Percentiles rank a stretch among this genome's conserved stretches.
Evolutionary conservation across 768 basidiomycete species (phyloP).

Genomic region (Dacryopinax spathularia): DNA sequence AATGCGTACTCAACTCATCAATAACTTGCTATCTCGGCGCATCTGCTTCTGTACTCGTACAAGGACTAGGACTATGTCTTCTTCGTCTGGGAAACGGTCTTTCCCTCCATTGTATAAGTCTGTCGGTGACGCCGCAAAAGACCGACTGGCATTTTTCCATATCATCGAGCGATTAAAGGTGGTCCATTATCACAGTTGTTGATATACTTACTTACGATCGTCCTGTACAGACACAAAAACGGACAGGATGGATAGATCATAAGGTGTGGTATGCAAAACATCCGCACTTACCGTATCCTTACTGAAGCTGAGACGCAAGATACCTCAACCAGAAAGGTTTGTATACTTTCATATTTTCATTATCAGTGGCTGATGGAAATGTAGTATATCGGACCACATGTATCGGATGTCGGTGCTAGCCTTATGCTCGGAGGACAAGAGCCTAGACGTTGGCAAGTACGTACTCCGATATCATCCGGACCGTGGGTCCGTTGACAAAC

Average conservation of each 20-base stretch:
- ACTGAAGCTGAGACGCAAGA: constrained; percentile 29
- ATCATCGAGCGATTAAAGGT: constrained; percentile 82
- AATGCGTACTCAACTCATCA: neutral
- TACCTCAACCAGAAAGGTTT: constrained; percentile 77
- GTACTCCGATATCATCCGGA: constrained; percentile 12
- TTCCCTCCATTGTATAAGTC: constrained; percentile 46
- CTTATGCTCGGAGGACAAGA: constrained; percentile 66
- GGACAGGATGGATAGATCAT: constrained; percentile 88
- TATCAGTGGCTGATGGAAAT: neutral
- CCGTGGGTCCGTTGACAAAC: neutral
- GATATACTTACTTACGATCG: neutral
- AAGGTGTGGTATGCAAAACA: constrained; percentile 35
- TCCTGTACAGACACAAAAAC: constrained; percentile 69
- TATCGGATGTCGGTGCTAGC: constrained; percentile 91
- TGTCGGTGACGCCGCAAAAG: constrained; percentile 36
- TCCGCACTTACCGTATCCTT: constrained; percentile 6
- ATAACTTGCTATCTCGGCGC: neutral
- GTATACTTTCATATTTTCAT: neutral
- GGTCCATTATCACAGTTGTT: neutral
- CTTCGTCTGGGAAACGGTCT: constrained; percentile 23
- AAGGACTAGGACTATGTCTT: neutral
- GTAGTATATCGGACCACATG: constrained; percentile 91
- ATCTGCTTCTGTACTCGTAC: neutral
- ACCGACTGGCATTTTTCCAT: constrained; percentile 83
- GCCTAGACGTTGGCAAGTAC: constrained; percentile 59